Conservation (phyloP, 805 yeast species). For the Nakazawaea molendinolei region DNA sequence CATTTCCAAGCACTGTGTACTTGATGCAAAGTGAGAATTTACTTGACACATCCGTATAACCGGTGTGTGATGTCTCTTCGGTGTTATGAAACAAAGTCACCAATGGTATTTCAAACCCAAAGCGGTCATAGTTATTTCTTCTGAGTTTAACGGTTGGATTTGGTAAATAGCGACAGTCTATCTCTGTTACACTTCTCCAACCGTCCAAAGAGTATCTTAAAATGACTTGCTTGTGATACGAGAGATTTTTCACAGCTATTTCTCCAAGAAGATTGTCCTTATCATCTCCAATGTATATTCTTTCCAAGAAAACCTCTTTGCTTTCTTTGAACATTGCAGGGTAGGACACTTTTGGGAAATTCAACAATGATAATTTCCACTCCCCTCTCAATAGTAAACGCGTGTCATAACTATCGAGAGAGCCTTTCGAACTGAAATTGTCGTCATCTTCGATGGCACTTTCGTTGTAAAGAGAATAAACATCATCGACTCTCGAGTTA, state of each 20-base stretch:
- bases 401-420: slow-evolving; percentile 11
- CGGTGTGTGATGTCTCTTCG: background rate
- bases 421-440: slow-evolving; percentile 13
- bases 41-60: slow-evolving; percentile 12
- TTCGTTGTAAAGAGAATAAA: slow-evolving; percentile 22
- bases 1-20: slow-evolving; percentile 41
- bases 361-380: slow-evolving; percentile 39
- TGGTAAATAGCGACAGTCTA: slow-evolving; percentile 53
- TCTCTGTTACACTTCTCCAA: slow-evolving; percentile 73
- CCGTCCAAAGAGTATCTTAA: slow-evolving; percentile 70
- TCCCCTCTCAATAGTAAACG: slow-evolving; percentile 15
- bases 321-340: slow-evolving; percentile 34
- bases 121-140: slow-evolving; percentile 58
- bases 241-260: slow-evolving; percentile 69
- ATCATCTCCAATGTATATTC: slow-evolving; percentile 52
- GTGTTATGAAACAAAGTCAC: slow-evolving; percentile 31
- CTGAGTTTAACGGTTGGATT: slow-evolving; percentile 47
- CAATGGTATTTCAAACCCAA: slow-evolving; percentile 55
- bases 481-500: slow-evolving; percentile 21
- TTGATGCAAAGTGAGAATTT: slow-evolving; percentile 46
- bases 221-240: slow-evolving; percentile 60
- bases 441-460: slow-evolving; percentile 18
- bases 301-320: slow-evolving; percentile 55
- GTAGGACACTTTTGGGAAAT: slow-evolving; percentile 40
- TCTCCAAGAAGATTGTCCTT: slow-evolving; percentile 59